Percentiles rank a stretch among this genome's conserved stretches.
phyloP scores from a whole-genome alignment of 305 asterid genomes.

The Rubia tinctorum region DNA sequence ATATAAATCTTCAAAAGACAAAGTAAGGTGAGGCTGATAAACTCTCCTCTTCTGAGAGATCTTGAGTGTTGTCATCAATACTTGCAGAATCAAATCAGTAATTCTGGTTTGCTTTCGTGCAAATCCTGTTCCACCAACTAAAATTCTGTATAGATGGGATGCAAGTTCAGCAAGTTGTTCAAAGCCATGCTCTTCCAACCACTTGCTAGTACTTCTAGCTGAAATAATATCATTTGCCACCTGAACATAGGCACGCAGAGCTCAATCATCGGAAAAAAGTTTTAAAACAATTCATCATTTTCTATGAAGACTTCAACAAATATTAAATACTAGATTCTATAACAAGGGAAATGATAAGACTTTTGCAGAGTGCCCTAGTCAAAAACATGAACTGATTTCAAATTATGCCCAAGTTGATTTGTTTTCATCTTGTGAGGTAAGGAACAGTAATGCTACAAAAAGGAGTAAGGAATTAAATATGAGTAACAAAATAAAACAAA shows the following conservation, averaged over 20 bases:
- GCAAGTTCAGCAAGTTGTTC: slow-evolving; percentile 92
- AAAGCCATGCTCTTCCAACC: slow-evolving; percentile 71
- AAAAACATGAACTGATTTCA: too few relatives aligned
- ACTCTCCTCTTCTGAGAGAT: slow-evolving; percentile 77
- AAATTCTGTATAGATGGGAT: slow-evolving; percentile 51
- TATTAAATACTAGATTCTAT: background rate
- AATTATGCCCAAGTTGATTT: background rate
- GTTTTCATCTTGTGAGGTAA: background rate
- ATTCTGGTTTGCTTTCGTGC: slow-evolving; percentile 34
- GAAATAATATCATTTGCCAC: slow-evolving; percentile 48
- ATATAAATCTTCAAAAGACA: slow-evolving; percentile 55
- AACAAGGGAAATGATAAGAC: slow-evolving; percentile 7
- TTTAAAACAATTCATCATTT: background rate
- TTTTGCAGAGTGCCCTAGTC: background rate
- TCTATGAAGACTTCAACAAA: background rate
- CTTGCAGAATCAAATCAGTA: slow-evolving; percentile 52
- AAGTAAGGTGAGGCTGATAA: slow-evolving; percentile 78
- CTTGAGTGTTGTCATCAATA: slow-evolving; percentile 53
- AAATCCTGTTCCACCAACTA: slow-evolving; percentile 41
- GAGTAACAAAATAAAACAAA: slow-evolving; percentile 5
- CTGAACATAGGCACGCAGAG: slow-evolving; percentile 27
- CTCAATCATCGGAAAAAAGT: background rate
- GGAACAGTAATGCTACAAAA: background rate
- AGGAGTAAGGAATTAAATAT: background rate
- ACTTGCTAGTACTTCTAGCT: slow-evolving; percentile 53